Conservation (phyloP, 1,284 basidiomycete genomes). For the Sanghuangporus sanghuang region DNA sequence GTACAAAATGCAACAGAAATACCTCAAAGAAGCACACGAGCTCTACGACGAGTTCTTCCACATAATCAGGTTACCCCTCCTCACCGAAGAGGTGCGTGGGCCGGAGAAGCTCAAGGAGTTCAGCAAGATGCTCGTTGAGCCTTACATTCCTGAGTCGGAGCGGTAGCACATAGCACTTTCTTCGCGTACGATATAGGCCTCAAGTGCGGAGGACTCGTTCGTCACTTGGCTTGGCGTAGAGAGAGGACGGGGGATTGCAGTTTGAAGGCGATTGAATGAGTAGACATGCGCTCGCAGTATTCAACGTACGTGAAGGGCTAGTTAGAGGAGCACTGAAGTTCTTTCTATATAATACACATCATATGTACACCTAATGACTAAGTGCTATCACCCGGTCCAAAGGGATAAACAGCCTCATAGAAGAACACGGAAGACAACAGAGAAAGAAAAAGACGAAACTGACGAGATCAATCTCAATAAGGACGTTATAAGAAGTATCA, state of each 20-base stretch:
- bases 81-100: slow-evolving; percentile 96
- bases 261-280: too few species aligned
- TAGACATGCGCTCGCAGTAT: too few species aligned
- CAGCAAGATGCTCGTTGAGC: slow-evolving; percentile 79
- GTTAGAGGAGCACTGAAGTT: too few species aligned
- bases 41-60: slow-evolving; percentile 98
- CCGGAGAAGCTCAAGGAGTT: slow-evolving; percentile 90
- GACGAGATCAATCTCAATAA: not conserved
- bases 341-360: too few species aligned
- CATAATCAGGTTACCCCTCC: slow-evolving; percentile 85
- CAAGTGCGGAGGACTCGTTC: not conserved
- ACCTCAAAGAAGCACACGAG: slow-evolving; percentile 89
- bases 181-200: not conserved
- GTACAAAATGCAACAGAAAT: slow-evolving; percentile 98
- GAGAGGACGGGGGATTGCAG: too few species aligned
- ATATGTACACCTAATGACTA: not conserved
- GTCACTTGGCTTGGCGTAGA: not conserved
- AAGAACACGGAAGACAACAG: not conserved
- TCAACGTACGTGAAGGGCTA: too few species aligned
- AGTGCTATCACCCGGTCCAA: not conserved
- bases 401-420: not conserved
- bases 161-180: not conserved
- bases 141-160: slow-evolving; percentile 35
- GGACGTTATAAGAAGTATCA: not conserved
- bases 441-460: not conserved